Percentiles rank a stretch among this genome's conserved stretches.
Evolutionary conservation across 805 yeast species (phyloP).

Genomic region (Candida endomychidarum): DNA sequence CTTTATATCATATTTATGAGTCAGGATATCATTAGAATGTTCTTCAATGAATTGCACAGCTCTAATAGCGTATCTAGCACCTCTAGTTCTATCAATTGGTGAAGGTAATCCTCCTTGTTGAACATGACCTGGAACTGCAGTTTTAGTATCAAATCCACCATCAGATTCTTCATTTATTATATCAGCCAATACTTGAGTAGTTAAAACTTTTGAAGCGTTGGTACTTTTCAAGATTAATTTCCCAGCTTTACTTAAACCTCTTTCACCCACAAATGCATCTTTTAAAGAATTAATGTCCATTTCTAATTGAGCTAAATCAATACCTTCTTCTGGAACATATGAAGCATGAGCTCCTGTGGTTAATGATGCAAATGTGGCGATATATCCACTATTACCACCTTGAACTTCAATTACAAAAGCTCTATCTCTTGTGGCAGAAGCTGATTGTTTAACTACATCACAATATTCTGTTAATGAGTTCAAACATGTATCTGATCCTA

Average conservation of each 20-base stretch:
- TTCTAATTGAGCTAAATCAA: constrained; percentile 64
- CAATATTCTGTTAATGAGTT: constrained; percentile 89
- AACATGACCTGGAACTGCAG: constrained; percentile 97
- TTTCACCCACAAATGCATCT: constrained; percentile 67
- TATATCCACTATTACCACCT: constrained; percentile 95
- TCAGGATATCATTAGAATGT: constrained; percentile 20
- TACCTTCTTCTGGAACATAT: constrained; percentile 86
- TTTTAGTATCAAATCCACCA: constrained; percentile 82
- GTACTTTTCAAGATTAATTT: constrained; percentile 82
- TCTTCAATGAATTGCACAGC: constrained; percentile 87
- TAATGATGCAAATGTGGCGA: constrained; percentile 82
- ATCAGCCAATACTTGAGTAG: constrained; percentile 79
- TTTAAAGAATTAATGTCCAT: constrained; percentile 72
- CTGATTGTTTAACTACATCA: constrained; percentile 92
- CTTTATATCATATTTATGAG: constrained; percentile 26
- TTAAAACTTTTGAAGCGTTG: constrained; percentile 76
- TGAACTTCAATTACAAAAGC: constrained; percentile 97
- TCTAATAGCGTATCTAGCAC: constrained; percentile 85
- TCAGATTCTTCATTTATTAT: constrained; percentile 78
- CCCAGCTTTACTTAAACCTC: constrained; percentile 81
- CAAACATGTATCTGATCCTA: constrained; percentile 95
- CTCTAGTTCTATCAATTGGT: constrained; percentile 88
- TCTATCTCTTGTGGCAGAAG: constrained; percentile 90
- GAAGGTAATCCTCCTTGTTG: constrained; percentile 98
- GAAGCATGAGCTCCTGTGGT: constrained; percentile 90